Conservation (phyloP, 2,329 filamentous ascomycete genomes). For the Scedosporium apiospermum region DNA sequence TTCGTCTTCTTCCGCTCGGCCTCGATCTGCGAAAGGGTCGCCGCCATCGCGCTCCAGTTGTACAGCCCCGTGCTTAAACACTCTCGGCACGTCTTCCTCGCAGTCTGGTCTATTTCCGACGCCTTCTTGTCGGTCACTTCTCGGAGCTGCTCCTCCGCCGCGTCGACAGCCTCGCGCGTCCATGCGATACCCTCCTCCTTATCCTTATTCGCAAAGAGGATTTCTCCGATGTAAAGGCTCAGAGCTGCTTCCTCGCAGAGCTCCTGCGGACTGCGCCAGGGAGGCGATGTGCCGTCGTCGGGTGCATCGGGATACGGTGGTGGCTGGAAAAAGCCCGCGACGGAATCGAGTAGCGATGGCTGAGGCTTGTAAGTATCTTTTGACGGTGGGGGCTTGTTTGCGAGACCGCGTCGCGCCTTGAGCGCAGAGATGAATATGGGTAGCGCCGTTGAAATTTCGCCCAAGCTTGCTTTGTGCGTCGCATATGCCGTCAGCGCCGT, state of each 20-base stretch:
- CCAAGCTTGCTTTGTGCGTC: constrained; percentile 63
- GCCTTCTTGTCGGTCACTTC: constrained; percentile 14
- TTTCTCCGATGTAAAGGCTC: constrained; percentile 88
- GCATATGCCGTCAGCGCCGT: constrained; percentile 67
- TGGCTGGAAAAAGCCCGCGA: constrained; percentile 22
- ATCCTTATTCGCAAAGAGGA: constrained; percentile 59
- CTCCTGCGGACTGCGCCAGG: constrained; percentile 54
- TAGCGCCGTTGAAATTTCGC: constrained; percentile 59
- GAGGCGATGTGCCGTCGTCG: constrained; percentile 57
- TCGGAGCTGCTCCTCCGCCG: constrained; percentile 61
- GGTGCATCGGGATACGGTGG: constrained; percentile 63
- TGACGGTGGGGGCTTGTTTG: constrained; percentile 21
- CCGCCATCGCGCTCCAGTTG: constrained; percentile 80
- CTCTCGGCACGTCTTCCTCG: constrained; percentile 55
- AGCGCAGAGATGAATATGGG: constrained; percentile 81
- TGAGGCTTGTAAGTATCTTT: constrained; percentile 3
- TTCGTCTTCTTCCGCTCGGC: constrained; percentile 23
- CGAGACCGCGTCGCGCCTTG: constrained; percentile 60
- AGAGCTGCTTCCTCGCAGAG: constrained; percentile 78
- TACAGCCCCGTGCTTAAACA: constrained; percentile 68
- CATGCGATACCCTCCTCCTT: constrained; percentile 70
- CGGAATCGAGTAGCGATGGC: constrained; percentile 4
- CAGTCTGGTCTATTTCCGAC: constrained; percentile 14
- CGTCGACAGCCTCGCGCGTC: constrained; percentile 80
- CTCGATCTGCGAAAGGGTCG: constrained; percentile 47